phyloP scores from a whole-genome alignment of 176 grass and related monocot species.

The Paspalum notatum region DNA sequence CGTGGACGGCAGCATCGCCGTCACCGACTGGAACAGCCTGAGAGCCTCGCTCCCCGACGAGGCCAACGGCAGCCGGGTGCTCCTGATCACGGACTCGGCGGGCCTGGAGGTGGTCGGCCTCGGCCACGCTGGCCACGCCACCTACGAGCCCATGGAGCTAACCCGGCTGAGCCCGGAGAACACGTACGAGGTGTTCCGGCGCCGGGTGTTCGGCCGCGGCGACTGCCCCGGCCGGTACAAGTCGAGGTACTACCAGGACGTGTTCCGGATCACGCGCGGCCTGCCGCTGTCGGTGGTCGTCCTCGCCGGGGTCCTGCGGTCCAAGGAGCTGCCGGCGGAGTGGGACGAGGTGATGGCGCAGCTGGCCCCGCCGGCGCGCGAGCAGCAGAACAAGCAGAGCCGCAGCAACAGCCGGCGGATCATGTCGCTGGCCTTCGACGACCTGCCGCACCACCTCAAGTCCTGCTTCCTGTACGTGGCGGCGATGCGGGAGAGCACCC shows the following conservation, averaged over 20 bases:
- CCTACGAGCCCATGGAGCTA: slow-evolving; percentile 9
- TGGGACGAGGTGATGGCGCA: slow-evolving; percentile 61
- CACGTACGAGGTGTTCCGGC: slow-evolving; percentile 59
- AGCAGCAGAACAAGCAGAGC: slow-evolving; percentile 6
- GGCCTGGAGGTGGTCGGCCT: slow-evolving; percentile 33
- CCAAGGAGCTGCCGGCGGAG: slow-evolving; percentile 48
- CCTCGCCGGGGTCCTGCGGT: slow-evolving; percentile 54
- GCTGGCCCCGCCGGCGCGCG: slow-evolving; percentile 31
- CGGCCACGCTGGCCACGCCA: neutral
- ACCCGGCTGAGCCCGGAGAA: slow-evolving; percentile 38
- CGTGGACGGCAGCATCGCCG: slow-evolving; percentile 39
- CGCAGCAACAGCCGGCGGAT: slow-evolving; percentile 9
- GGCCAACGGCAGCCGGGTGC: slow-evolving; percentile 52
- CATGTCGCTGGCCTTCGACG: slow-evolving; percentile 57
- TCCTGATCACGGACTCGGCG: slow-evolving; percentile 35
- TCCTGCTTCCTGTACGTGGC: slow-evolving; percentile 71
- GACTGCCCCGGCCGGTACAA: slow-evolving; percentile 45
- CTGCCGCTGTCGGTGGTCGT: slow-evolving; percentile 49
- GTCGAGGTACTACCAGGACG: slow-evolving; percentile 52
- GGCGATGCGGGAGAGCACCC: slow-evolving; percentile 32
- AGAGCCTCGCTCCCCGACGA: slow-evolving; percentile 50
- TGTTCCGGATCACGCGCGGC: slow-evolving; percentile 55
- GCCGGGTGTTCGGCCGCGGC: slow-evolving; percentile 52
- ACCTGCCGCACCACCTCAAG: slow-evolving; percentile 72
- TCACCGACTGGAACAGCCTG: slow-evolving; percentile 56